phyloP scores from a whole-genome alignment of 495 filamentous ascomycete genomes.

The Lindgomyces ingoldianus region DNA sequence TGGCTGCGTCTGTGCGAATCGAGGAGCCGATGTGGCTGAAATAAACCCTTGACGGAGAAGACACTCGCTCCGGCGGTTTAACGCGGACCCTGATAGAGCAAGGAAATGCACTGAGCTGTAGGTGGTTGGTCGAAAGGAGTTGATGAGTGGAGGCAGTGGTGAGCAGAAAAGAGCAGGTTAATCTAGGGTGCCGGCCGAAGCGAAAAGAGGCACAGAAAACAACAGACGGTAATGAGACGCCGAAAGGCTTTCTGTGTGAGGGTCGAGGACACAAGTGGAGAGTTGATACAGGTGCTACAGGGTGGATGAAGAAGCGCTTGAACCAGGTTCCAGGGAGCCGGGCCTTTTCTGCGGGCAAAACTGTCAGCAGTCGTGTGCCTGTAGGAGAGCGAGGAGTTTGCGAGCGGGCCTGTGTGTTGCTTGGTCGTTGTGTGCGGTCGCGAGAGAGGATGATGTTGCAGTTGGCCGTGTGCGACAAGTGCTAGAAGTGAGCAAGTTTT shows the following conservation, averaged over 20 bases:
- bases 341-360: too few relatives aligned
- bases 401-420: too few relatives aligned
- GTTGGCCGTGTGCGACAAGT: neutral
- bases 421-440: neutral
- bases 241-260: too few relatives aligned
- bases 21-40: neutral
- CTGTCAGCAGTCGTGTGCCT: too few relatives aligned
- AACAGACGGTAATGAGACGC: too few relatives aligned
- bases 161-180: constrained; percentile 35
- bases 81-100: neutral
- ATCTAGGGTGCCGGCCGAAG: constrained; percentile 9
- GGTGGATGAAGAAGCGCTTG: neutral
- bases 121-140: constrained; percentile 1
- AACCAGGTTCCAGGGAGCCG: neutral
- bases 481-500: constrained; percentile 31
- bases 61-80: neutral
- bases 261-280: too few relatives aligned
- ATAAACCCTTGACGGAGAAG: neutral
- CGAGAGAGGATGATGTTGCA: neutral
- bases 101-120: neutral
- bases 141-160: neutral
- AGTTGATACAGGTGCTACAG: neutral
- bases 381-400: neutral
- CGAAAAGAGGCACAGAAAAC: neutral
- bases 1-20: neutral